Percentiles rank a stretch among this genome's conserved stretches.
These are phyloP conservation scores for Pelargonium fulgidum DNA, from an alignment of 441 rosid genomes.

Conservation along the genomic window DNA sequence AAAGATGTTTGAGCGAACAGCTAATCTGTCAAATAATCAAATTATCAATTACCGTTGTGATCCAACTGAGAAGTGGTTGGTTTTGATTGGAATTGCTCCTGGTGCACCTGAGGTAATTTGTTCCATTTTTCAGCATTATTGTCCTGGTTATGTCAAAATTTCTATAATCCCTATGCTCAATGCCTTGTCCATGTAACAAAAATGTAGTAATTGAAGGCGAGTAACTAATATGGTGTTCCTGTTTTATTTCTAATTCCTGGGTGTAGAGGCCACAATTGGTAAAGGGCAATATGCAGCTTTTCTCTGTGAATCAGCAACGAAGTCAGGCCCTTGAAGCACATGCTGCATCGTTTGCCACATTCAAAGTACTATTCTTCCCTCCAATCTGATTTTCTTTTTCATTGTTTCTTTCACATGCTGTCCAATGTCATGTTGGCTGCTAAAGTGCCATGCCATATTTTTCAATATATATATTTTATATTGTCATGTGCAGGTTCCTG, in stretches of 20 bases:
- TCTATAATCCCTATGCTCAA: too few relatives aligned
- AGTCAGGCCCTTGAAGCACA: slow-evolving; percentile 99
- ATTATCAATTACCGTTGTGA: slow-evolving; percentile 93
- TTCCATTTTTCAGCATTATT: too few relatives aligned
- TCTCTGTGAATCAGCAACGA: slow-evolving; percentile 96
- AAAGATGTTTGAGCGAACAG: slow-evolving; percentile 97
- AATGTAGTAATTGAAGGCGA: too few relatives aligned
- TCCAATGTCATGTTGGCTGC: too few relatives aligned
- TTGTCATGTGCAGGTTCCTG: slow-evolving; percentile 55
- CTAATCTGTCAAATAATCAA: slow-evolving; percentile 88
- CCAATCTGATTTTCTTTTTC: too few relatives aligned
- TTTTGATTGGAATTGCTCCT: slow-evolving; percentile 97
- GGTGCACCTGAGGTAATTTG: slow-evolving; percentile 87
- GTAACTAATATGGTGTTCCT: too few relatives aligned
- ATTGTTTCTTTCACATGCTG: too few relatives aligned
- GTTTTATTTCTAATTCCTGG: slow-evolving; percentile 4
- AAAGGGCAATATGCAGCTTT: slow-evolving; percentile 98
- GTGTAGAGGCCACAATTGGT: slow-evolving; percentile 85
- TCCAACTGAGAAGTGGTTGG: slow-evolving; percentile 97
- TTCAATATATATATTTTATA: background rate
- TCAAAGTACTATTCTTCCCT: slow-evolving; percentile 44
- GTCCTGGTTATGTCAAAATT: too few relatives aligned
- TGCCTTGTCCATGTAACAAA: too few relatives aligned
- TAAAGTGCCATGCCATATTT: background rate
- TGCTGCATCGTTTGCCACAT: slow-evolving; percentile 91